Evolutionary conservation across 495 filamentous ascomycete genomes (phyloP).

Genomic region (Penicillium nucicola): DNA sequence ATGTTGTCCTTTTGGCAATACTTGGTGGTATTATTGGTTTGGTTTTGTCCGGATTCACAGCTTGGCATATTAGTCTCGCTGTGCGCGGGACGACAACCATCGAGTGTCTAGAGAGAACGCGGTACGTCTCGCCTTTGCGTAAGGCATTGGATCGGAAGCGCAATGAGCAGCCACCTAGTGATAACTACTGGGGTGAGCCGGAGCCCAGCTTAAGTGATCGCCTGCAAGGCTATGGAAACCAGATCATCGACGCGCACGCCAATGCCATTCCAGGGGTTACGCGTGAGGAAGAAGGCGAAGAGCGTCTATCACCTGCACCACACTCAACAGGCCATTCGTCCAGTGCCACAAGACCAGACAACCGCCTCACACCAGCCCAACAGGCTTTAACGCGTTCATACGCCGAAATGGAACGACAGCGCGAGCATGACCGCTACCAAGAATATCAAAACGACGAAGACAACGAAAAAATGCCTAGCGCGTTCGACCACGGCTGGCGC

Average conservation of each 20-base stretch:
- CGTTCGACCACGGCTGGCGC: conserved; percentile 83
- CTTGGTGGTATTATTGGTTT: conserved; percentile 87
- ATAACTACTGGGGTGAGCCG: conserved; percentile 38
- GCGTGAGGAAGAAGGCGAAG: conserved; percentile 75
- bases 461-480: conserved; percentile 79
- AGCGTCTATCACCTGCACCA: conserved; percentile 32
- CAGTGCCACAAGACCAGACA: neutral
- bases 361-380: conserved; percentile 36
- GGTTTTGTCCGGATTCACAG: conserved; percentile 84
- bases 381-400: conserved; percentile 58
- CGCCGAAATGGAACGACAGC: conserved; percentile 67
- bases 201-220: conserved; percentile 57
- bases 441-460: conserved; percentile 87
- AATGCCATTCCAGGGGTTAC: conserved; percentile 81
- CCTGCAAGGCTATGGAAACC: conserved; percentile 66
- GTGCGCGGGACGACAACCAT: conserved; percentile 83
- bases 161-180: conserved; percentile 36
- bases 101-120: conserved; percentile 89
- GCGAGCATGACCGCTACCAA: conserved; percentile 73
- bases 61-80: conserved; percentile 87
- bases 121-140: conserved; percentile 79
- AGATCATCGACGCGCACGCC: conserved; percentile 76
- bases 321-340: conserved; percentile 19
- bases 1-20: conserved; percentile 83
- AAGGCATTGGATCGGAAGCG: conserved; percentile 63